These are phyloP conservation scores for Phytophthora pseudosyringae DNA, from an alignment of 352 stramenopile species.

Conservation along the genomic window DNA sequence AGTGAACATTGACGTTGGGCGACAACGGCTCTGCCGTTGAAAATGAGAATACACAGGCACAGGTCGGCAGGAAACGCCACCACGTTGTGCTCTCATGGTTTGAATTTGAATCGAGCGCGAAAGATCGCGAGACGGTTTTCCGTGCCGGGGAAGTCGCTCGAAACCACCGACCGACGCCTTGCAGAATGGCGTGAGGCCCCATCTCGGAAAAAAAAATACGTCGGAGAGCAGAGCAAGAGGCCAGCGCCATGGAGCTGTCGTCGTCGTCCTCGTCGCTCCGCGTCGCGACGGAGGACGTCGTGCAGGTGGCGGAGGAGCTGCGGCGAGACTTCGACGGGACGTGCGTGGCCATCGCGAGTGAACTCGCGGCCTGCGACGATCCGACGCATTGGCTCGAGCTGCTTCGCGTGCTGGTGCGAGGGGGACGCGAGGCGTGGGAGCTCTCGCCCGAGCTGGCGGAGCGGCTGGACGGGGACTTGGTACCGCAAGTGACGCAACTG, in stretches of 20 bases:
- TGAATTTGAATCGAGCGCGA: conserved; percentile 11
- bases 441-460: conserved; percentile 38
- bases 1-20: neutral
- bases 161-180: conserved; percentile 22
- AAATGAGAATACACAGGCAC: neutral
- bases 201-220: conserved; percentile 15
- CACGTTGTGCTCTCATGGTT: neutral
- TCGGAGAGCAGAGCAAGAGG: neutral
- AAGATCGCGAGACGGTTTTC: conserved; percentile 9
- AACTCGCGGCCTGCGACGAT: conserved; percentile 44
- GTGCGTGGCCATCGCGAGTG: conserved; percentile 46
- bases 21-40: neutral
- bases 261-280: conserved; percentile 15
- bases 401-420: conserved; percentile 16
- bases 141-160: neutral
- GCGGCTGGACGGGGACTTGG: conserved; percentile 56
- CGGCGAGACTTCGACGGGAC: conserved; percentile 60
- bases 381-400: conserved; percentile 41
- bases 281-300: conserved; percentile 10
- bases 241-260: neutral
- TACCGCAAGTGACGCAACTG: conserved; percentile 66
- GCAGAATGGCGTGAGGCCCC: neutral
- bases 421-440: neutral
- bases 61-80: too few species aligned
- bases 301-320: conserved; percentile 38